These are phyloP conservation scores for Citrus sinensis DNA, from an alignment of 345 rosid species.

Conservation along the genomic window DNA sequence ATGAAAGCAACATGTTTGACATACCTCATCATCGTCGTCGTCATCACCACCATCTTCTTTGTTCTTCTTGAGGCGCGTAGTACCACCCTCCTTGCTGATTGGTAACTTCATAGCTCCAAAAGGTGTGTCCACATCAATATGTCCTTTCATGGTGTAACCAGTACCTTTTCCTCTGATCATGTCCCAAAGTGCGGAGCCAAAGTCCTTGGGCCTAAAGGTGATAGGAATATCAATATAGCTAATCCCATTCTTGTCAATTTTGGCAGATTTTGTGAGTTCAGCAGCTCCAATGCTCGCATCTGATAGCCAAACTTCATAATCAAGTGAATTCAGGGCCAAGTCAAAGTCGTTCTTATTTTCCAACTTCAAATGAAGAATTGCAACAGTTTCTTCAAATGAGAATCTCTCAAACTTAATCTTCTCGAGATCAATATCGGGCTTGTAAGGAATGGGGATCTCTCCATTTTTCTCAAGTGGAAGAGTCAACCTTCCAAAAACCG, in stretches of 20 bases:
- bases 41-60: slow-evolving; percentile 59
- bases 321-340: slow-evolving; percentile 72
- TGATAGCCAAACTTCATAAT: slow-evolving; percentile 80
- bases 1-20: not conserved
- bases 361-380: slow-evolving; percentile 77
- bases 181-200: slow-evolving; percentile 98
- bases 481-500: slow-evolving; percentile 81
- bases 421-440: slow-evolving; percentile 85
- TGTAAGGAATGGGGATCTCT: slow-evolving; percentile 94
- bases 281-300: slow-evolving; percentile 75
- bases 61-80: slow-evolving; percentile 80
- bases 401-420: slow-evolving; percentile 76
- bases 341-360: slow-evolving; percentile 90
- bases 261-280: slow-evolving; percentile 58
- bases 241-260: slow-evolving; percentile 68
- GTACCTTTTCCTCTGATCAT: slow-evolving; percentile 96
- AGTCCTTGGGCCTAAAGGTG: slow-evolving; percentile 90
- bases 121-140: slow-evolving; percentile 82
- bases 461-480: slow-evolving; percentile 89
- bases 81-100: slow-evolving; percentile 87
- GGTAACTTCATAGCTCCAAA: slow-evolving; percentile 96
- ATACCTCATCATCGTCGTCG: slow-evolving; percentile 48
- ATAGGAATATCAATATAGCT: slow-evolving; percentile 63
- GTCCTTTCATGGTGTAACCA: slow-evolving; percentile 82
- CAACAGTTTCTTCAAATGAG: slow-evolving; percentile 84